A percentile compares a stretch with the other conserved stretches of the same genome.
Conservation (phyloP, 1,284 basidiomycete genomes). For the Trichosporon faecale region DNA sequence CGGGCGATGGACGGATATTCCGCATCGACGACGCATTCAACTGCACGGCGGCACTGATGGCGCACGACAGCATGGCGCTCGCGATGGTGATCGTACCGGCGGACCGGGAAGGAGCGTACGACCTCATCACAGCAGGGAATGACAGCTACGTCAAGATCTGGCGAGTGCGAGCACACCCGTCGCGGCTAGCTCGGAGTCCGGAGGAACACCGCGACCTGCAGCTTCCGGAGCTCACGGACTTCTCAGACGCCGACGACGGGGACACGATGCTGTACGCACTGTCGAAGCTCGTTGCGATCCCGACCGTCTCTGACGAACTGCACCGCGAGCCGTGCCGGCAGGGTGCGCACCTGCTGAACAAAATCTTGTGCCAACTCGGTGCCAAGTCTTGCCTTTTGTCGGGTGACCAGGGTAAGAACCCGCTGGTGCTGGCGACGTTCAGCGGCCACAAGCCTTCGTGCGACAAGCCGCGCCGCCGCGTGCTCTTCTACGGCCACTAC, state of each 20-base stretch:
- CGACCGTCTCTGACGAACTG: constrained; percentile 71
- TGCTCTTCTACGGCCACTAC: constrained; percentile 90
- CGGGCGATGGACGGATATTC: constrained; percentile 77
- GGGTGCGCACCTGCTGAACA: constrained; percentile 83
- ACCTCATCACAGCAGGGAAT: constrained; percentile 76
- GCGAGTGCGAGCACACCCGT: constrained; percentile 10
- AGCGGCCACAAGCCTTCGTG: constrained; percentile 54
- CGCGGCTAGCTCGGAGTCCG: background rate
- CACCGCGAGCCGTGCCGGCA: constrained; percentile 80
- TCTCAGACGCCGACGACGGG: constrained; percentile 44
- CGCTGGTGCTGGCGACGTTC: constrained; percentile 82
- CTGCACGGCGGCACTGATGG: constrained; percentile 73
- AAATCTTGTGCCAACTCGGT: constrained; percentile 79
- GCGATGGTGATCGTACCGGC: constrained; percentile 60
- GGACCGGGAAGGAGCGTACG: constrained; percentile 30
- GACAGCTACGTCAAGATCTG: constrained; percentile 75
- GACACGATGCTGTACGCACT: constrained; percentile 62
- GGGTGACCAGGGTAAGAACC: constrained; percentile 64
- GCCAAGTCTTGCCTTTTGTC: constrained; percentile 64
- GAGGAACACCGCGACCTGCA: constrained; percentile 10
- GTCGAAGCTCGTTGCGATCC: constrained; percentile 80
- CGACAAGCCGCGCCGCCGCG: constrained; percentile 55
- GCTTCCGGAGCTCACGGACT: constrained; percentile 21
- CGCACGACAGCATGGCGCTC: constrained; percentile 76
- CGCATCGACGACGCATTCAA: constrained; percentile 79